Evolutionary conservation across 1,284 basidiomycete species (phyloP).

Genomic region (Irpex lacteus): DNA sequence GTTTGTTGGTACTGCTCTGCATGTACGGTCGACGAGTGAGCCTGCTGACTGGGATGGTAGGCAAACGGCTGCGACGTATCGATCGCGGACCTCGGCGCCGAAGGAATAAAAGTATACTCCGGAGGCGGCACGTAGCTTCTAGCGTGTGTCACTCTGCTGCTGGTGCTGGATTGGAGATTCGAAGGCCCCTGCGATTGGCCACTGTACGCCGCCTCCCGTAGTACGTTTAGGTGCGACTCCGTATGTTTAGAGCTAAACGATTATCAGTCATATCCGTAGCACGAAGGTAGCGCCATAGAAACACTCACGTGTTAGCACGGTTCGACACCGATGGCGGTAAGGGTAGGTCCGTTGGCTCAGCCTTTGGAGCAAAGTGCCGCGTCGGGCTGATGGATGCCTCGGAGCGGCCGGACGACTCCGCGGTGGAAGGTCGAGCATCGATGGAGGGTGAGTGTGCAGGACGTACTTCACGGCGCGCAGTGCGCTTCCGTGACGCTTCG

Average conservation of each 20-base stretch:
- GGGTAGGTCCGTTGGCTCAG: constrained; percentile 46
- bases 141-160: not conserved
- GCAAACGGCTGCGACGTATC: not conserved
- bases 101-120: not conserved
- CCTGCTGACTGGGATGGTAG: not conserved
- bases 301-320: constrained; percentile 39
- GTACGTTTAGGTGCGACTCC: not conserved
- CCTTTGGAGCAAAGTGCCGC: constrained; percentile 54
- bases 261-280: not conserved
- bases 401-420: constrained; percentile 60
- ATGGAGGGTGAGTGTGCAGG: constrained; percentile 37
- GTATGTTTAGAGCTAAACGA: not conserved
- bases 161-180: no score
- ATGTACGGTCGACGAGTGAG: not conserved
- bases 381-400: constrained; percentile 59
- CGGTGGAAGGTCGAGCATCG: constrained; percentile 60
- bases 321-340: constrained; percentile 50
- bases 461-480: constrained; percentile 29
- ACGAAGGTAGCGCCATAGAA: not conserved
- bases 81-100: not conserved
- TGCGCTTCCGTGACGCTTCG: constrained; percentile 57
- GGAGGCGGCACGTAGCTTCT: not conserved
- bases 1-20: not conserved
- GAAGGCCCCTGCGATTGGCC: no score
- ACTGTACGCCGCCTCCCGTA: no score